Percentiles rank a stretch among this genome's conserved stretches.
These are phyloP conservation scores for Cladophialophora carrionii DNA, from an alignment of 2,329 filamentous ascomycete genomes.

Conservation along the genomic window DNA sequence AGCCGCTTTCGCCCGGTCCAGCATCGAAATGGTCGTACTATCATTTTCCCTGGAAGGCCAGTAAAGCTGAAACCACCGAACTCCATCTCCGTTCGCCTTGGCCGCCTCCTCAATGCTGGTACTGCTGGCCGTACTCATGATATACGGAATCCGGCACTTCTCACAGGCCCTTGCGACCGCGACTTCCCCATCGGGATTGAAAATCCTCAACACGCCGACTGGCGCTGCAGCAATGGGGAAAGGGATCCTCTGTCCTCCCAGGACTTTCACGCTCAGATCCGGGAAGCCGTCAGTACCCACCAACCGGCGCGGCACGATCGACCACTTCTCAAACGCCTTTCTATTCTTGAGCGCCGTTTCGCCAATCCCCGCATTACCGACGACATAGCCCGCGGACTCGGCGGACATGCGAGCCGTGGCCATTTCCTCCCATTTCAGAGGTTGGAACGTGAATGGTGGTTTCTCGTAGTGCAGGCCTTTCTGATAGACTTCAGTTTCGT, in stretches of 20 bases:
- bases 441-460: constrained; percentile 3
- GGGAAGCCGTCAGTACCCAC: constrained; percentile 56
- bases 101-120: constrained; percentile 69
- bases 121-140: constrained; percentile 67
- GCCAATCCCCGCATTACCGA: constrained; percentile 61
- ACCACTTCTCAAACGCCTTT: constrained; percentile 59
- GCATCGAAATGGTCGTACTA: constrained; percentile 65
- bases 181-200: constrained; percentile 67
- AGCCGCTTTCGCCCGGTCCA: constrained; percentile 62
- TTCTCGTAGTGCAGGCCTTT: constrained; percentile 1
- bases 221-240: constrained; percentile 62
- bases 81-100: constrained; percentile 58
- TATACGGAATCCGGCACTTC: constrained; percentile 63
- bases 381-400: constrained; percentile 60
- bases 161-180: constrained; percentile 65
- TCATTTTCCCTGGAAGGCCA: constrained; percentile 64
- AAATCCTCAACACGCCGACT: constrained; percentile 69
- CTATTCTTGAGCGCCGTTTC: constrained; percentile 65
- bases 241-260: constrained; percentile 52
- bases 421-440: constrained; percentile 41
- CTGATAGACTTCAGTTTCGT: constrained; percentile 1
- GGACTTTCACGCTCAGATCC: constrained; percentile 57
- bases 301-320: constrained; percentile 42
- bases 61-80: constrained; percentile 74
- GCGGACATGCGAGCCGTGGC: not conserved